Percentiles rank a stretch among this genome's conserved stretches.
These are phyloP conservation scores for Pelargonium hybrid DNA, from an alignment of 441 rosid species.

Conservation along the genomic window DNA sequence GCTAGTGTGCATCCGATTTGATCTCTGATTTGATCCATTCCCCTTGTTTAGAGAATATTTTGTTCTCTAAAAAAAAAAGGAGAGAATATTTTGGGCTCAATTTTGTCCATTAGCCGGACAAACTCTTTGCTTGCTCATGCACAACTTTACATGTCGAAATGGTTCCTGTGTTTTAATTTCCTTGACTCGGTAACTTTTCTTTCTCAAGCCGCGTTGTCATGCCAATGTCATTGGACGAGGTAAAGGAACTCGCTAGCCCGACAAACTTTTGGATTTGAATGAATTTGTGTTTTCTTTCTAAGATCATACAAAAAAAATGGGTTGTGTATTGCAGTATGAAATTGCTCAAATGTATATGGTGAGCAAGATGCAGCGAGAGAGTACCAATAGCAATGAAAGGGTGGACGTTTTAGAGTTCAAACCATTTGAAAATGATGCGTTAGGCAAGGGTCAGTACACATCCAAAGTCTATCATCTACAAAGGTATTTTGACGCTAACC, in stretches of 20 bases:
- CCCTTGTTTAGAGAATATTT: too few species aligned
- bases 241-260: conserved; percentile 11
- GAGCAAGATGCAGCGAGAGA: conserved; percentile 60
- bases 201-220: conserved; percentile 50
- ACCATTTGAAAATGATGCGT: conserved; percentile 31
- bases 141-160: too few species aligned
- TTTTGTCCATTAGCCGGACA: too few species aligned
- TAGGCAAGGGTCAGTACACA: conserved; percentile 47
- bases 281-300: too few species aligned
- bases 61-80: too few species aligned
- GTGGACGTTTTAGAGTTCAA: conserved; percentile 46
- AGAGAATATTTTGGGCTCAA: too few species aligned
- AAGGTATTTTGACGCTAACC: conserved; percentile 29
- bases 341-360: conserved; percentile 52
- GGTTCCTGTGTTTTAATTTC: too few species aligned
- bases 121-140: too few species aligned
- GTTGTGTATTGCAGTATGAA: conserved; percentile 43
- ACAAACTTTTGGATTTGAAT: neutral
- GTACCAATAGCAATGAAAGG: conserved; percentile 38
- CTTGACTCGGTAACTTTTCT: conserved; percentile 22
- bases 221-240: conserved; percentile 67
- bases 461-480: conserved; percentile 53
- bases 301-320: neutral
- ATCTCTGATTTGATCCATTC: too few species aligned
- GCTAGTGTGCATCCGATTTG: too few species aligned